These are phyloP conservation scores for Elongisporangium senticosum DNA, from an alignment of 352 stramenopile genomes.

Conservation along the genomic window DNA sequence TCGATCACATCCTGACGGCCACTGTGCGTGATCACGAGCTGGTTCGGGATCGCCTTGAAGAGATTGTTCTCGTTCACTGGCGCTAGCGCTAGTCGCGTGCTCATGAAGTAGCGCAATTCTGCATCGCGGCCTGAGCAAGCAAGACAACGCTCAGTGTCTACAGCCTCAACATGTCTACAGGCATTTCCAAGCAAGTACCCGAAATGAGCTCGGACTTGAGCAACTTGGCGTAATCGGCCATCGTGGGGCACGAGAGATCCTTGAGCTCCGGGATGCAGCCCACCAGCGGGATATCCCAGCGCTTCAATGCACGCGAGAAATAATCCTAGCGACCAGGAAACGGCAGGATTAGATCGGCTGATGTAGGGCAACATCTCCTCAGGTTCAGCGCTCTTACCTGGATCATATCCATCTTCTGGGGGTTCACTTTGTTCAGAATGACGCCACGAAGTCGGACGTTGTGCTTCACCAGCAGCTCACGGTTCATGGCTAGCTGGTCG, in stretches of 20 bases:
- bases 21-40: conserved; percentile 85
- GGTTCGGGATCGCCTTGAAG: conserved; percentile 83
- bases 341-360: not conserved
- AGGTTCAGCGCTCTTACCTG: conserved; percentile 27
- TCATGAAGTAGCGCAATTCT: conserved; percentile 80
- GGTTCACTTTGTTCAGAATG: conserved; percentile 88
- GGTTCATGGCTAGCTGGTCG: conserved; percentile 82
- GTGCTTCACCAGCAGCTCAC: conserved; percentile 75
- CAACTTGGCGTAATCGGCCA: conserved; percentile 84
- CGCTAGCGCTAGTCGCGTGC: conserved; percentile 72
- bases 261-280: conserved; percentile 85
- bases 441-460: conserved; percentile 71
- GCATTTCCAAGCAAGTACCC: conserved; percentile 16
- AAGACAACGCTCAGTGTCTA: conserved; percentile 2
- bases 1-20: conserved; percentile 80
- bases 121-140: conserved; percentile 40
- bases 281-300: conserved; percentile 85
- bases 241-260: conserved; percentile 77
- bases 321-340: conserved; percentile 51
- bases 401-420: conserved; percentile 88
- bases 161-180: not conserved
- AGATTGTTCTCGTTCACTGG: conserved; percentile 70
- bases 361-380: not conserved
- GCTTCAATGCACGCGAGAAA: conserved; percentile 84
- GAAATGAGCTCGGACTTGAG: conserved; percentile 80